Evolutionary conservation across 2,329 filamentous ascomycete genomes (phyloP).

Genomic region (Aspergillus fijiensis): DNA sequence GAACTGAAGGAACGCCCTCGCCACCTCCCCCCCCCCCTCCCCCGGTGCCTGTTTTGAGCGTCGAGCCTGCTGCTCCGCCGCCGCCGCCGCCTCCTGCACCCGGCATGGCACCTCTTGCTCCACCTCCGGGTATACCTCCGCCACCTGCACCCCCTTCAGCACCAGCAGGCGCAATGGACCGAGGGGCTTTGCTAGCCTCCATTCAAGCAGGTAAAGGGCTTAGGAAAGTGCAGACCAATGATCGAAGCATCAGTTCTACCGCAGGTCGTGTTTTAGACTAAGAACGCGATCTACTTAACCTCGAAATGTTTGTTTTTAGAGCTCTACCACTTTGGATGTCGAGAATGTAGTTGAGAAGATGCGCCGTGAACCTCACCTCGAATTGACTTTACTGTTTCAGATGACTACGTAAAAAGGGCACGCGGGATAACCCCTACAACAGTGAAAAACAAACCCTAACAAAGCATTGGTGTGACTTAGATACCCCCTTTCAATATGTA

Average conservation of each 20-base stretch:
- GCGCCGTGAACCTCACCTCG: background rate
- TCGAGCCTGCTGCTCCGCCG: conserved; percentile 45
- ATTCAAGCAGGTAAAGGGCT: conserved; percentile 78
- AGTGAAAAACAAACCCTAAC: background rate
- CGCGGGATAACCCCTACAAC: background rate
- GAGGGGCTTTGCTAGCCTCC: conserved; percentile 70
- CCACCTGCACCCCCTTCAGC: conserved; percentile 41
- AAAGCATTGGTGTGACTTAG: background rate
- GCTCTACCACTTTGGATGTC: background rate
- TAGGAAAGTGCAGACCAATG: conserved; percentile 86
- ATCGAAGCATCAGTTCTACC: conserved; percentile 70
- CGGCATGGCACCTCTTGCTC: conserved; percentile 33
- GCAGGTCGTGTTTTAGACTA: conserved; percentile 69
- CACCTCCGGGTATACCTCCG: conserved; percentile 31
- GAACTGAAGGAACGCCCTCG: conserved; percentile 31
- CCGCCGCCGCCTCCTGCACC: conserved; percentile 34
- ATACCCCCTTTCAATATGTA: background rate
- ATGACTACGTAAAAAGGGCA: background rate
- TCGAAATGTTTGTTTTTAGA: background rate
- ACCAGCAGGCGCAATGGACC: conserved; percentile 38
- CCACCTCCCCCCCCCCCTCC: conserved; percentile 36
- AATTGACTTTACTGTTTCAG: background rate
- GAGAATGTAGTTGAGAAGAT: background rate
- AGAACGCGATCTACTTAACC: background rate
- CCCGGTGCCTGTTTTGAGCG: conserved; percentile 2